Base-by-base conservation (phyloP, 1,284 basidiomycete species). In the Leccinum griseonigrum region DNA sequence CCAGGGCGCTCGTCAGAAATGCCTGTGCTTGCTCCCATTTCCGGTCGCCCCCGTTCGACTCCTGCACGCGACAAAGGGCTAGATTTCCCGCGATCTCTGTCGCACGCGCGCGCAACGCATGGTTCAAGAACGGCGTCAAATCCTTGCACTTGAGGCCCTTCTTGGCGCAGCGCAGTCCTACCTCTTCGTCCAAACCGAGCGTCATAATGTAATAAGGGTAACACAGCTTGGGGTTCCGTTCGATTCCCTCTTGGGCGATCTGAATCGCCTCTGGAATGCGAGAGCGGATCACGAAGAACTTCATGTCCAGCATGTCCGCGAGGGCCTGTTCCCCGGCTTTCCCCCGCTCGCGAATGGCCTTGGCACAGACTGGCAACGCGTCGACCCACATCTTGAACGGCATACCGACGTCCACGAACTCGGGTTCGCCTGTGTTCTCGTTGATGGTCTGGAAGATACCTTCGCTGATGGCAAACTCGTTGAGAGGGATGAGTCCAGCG, bases 271-370 rank as follows among this genome's bases (percentile, higher is more conserved):
- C 79, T 0, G 72, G 68, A 34, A 81, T 71, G 11, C 77, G 76
- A 56, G 75, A 73, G 57, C 74, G 75, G 72, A 82, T 79, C 64
- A 86, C 79, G 55, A 69, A 67, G 64, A 73, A 81, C 68, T 86
- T 86, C 74, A 86, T 81, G 32, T 86, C 83, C 13, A 87, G 65
- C 51, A 86, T 82, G 64, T 86, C 83, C 2, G 84, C 85, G 3
- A 76, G 66, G 63, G 85, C 82, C 10, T 67, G 66, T 60, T 84
- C 81, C 2, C 67, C 68, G 0, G 74, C 66, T 9, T 70, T 73
- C 9, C 78, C 77, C 60, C 71, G 75, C 14, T 69, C 74, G n/a
- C 83, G 79, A 54, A 86, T 77, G 10, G 78, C 82, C 52, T 76
- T 75, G 9, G 83, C 83, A 66, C 82, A 84, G 31, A 75, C 71